Base-by-base conservation (phyloP, 2,329 filamentous ascomycete genomes). In the Fusarium phyllophilum region DNA sequence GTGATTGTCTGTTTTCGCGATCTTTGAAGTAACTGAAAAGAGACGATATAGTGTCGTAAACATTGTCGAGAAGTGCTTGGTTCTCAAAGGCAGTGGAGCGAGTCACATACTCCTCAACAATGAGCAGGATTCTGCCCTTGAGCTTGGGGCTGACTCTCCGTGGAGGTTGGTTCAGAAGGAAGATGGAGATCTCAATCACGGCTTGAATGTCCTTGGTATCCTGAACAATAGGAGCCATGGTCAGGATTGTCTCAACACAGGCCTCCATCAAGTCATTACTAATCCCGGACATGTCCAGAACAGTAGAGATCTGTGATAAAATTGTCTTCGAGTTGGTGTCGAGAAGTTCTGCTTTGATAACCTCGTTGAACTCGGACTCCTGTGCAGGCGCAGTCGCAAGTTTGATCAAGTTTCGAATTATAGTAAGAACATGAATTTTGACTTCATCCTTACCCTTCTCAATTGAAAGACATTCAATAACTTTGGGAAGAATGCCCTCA, bases 1-100 rank as follows among this genome's bases (percentile, higher is more conserved):
- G 84, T 2, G 94, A 87, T 70, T 91, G 87, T 62, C 96, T 89
- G 78, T 94, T 97, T 48, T 89, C 85, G 48, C 91, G 89, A 81
- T 98, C 95, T 76, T 91, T 94, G 85, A 98, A 96, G 80, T 95
- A 97, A 62, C 94, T 93, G 79, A 97, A 98, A 39, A 98, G 88
- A 0, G 93, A 91, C 8, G 93, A 92, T 15, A 96, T 83, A 0
- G 94, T 94, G 51, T 90, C 86, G 79, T 93, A 97, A 2, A 97
- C 89, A 41, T 89, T 87, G 49, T 87, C 84, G 55, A 89, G 89
- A 22, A 96, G 83, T 17, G 57, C 54, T 31, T 87, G 74, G 39
- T 83, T 79, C 59, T 82, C 78, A 20, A 74, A 74, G 5, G 80
- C 86, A 11, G 82, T 78, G 55, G 93, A 87, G 5, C 93, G 84